phyloP scores from a whole-genome alignment of 1,284 basidiomycete genomes.

The Leccinum glutinopallens region DNA sequence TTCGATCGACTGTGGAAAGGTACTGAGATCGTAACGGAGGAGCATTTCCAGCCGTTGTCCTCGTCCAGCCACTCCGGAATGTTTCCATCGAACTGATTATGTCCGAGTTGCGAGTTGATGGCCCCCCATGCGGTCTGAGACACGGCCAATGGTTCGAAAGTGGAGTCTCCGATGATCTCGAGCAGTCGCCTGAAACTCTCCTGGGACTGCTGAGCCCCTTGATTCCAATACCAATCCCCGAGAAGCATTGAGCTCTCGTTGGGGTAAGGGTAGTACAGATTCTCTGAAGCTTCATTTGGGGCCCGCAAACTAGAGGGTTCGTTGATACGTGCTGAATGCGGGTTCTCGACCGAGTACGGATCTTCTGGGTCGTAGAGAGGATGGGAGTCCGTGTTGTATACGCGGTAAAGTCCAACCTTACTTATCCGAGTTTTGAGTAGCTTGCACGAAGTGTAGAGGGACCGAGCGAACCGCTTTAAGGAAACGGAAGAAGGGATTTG shows the following conservation, averaged over 20 bases:
- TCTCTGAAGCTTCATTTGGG: background rate
- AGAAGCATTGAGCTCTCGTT: background rate
- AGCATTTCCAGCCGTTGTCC: background rate
- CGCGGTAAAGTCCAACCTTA: background rate
- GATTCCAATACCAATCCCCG: background rate
- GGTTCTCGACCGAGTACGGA: background rate
- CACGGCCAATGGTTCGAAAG: background rate
- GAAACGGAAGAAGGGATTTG: background rate
- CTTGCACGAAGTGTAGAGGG: background rate
- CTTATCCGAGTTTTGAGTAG: background rate
- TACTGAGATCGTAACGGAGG: background rate
- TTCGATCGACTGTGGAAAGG: background rate
- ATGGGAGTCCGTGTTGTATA: background rate
- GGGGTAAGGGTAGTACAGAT: background rate
- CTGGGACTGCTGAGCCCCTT: background rate
- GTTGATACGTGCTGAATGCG: background rate
- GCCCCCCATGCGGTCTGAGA: background rate
- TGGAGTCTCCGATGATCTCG: background rate
- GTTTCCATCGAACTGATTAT: background rate
- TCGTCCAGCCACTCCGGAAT: background rate
- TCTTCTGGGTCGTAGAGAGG: background rate
- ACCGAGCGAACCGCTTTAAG: background rate
- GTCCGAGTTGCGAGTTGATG: background rate
- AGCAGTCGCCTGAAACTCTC: background rate
- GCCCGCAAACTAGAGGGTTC: background rate